Conservation (phyloP, 345 rosid species). For the Moringa oleifera region DNA sequence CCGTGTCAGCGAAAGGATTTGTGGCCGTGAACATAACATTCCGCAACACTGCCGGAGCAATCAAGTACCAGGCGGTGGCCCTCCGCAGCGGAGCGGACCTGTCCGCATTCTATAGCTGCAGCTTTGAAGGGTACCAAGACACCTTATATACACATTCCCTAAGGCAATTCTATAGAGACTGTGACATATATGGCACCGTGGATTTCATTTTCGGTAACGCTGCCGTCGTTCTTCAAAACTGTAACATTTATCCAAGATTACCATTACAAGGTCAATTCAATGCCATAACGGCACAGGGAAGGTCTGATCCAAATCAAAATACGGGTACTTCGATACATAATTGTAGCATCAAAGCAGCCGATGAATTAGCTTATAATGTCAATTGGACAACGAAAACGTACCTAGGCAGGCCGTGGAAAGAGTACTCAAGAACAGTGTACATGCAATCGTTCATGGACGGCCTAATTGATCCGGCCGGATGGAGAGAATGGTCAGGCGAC, state of each 20-base stretch:
- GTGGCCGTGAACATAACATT: conserved; percentile 45
- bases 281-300: conserved; percentile 47
- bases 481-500: conserved; percentile 46
- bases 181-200: conserved; percentile 50
- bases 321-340: conserved; percentile 44
- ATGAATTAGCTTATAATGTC: conserved; percentile 26
- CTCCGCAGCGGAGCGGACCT: conserved; percentile 45
- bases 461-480: conserved; percentile 38
- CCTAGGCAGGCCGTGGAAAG: conserved; percentile 56
- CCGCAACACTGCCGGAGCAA: conserved; percentile 51
- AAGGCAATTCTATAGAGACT: conserved; percentile 46
- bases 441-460: conserved; percentile 35
- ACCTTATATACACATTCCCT: conserved; percentile 49
- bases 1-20: conserved; percentile 38
- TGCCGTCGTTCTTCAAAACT: conserved; percentile 22
- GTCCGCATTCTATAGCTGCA: conserved; percentile 43
- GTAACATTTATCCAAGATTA: conserved; percentile 21
- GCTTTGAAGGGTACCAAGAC: conserved; percentile 57
- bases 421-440: conserved; percentile 40
- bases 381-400: conserved; percentile 31
- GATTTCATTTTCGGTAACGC: conserved; percentile 48
- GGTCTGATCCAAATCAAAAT: conserved; percentile 44
- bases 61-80: conserved; percentile 52
- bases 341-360: conserved; percentile 30
- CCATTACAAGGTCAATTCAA: conserved; percentile 33